Base-by-base conservation (phyloP, 2,329 filamentous ascomycete genomes). In the Triangularia verruculosa region DNA sequence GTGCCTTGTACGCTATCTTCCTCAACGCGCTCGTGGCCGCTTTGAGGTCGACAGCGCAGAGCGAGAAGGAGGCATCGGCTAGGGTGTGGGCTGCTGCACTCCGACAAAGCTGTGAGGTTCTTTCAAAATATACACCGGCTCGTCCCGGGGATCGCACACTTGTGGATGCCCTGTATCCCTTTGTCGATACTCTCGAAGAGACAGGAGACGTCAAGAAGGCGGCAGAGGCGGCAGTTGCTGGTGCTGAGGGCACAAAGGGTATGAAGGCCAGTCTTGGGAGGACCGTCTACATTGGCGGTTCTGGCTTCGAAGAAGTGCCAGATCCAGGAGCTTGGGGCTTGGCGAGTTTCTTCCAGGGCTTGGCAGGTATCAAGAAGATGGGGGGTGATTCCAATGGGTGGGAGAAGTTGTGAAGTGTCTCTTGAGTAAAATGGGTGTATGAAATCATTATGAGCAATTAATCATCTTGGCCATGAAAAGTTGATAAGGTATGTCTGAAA, bases 221-320 rank as follows among this genome's bases (percentile, higher is more conserved):
- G 7, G 92, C 92, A 0, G 81, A 86, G 70, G 92, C 91, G 1
- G 89, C 93, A 0, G 84, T 85, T 67, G 82, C 87, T 55, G 95
- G 90, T 0, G 90, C 93, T 3, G 89, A 94, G 68, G 86, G 86
- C 28, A 98, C 95, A 20, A 96, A 93, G 80, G 90, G 89, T 24
- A 97, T 99, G 93, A 87, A 90, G 75, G 92, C 95, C 51, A 95
- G 89, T 70, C 80, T 99, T 47, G 95, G 95, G 7, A 81, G 92
- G 64, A 86, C 89, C 1, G 92, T 95, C 11, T 96, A 96, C 74
- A 86, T 96, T 58, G 92, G 90, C 66, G 90, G 89, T 66, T 84
- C 80, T 73, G 90, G 89, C 15, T 93, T 83, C 78, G 87, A 86
- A 78, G 79, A 91, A 70, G 83, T 92, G 17, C 84, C 83, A 0